Evolutionary conservation across 106 monocot genomes (phyloP), one percentile per base, ranked within the genome.

Genomic region (Dendrobium nobile): DNA sequence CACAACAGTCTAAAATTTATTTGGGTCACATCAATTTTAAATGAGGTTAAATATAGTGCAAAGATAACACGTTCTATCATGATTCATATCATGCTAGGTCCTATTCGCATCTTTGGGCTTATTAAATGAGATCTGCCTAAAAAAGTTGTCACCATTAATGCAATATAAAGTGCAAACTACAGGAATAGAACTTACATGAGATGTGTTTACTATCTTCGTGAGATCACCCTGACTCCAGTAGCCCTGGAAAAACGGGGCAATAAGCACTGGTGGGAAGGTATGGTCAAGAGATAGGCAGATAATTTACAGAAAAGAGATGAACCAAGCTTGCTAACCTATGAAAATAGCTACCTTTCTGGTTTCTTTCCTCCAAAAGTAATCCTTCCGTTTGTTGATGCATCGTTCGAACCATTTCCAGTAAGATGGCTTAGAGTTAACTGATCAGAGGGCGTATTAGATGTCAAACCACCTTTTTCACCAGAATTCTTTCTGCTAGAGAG

Each of bases 301-400:
- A 70, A 28, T 4, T 16, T 37, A 77, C 9, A 55, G 70, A 80
- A 73, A 40, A 44, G 1, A 41, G 13, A 37, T 33, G 1, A 18
- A 61, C 74, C 74, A 43, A 74, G 7, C 43, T 74, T 41, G 4
- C 19, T 20, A 74, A 42, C 8, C 20, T 11, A 74, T 16, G 9
- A 7, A 24, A 9, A 79, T 15, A 74, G 74, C 41, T 90, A 92
- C 95, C 95, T 95, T 65, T 86, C 93, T 68, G 80, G 87, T 78
- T 85, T 86, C 67, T 81, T 93, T 54, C 86, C 81, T 82, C 81
- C 87, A 81, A 73, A 80, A 28, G 47, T 75, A 78, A 84, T 84
- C 73, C 83, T 88, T 72, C 85, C 90, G 47, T 87, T 86, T 67
- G 79, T 80, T 9, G 77, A 55, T 77, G 58, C 84, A 85, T 89